These are phyloP conservation scores for Martiniozyma abietophila DNA, from an alignment of 805 yeast genomes.

Conservation along the genomic window DNA sequence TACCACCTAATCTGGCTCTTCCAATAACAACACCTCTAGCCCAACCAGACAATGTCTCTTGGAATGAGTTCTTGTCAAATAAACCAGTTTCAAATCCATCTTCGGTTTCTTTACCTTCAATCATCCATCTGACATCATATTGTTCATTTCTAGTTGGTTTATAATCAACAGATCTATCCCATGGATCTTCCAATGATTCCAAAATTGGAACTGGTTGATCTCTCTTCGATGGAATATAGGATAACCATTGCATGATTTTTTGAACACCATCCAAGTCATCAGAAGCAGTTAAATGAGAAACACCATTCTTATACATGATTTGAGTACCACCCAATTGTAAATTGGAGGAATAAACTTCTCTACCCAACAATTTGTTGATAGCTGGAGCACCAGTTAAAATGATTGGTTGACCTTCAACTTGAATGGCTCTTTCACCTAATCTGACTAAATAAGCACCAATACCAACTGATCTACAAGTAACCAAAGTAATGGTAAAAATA, in stretches of 20 bases:
- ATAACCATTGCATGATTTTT: constrained; percentile 90
- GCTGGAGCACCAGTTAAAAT: constrained; percentile 99
- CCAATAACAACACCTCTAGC: constrained; percentile 98
- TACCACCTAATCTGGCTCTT: constrained; percentile 97
- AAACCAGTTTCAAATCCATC: constrained; percentile 79
- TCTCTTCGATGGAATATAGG: constrained; percentile 87
- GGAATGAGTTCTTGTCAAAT: constrained; percentile 89
- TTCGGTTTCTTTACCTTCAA: constrained; percentile 69
- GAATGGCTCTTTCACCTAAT: constrained; percentile 97
- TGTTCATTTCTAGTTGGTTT: constrained; percentile 62
- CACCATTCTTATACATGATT: constrained; percentile 98
- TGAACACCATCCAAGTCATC: constrained; percentile 96
- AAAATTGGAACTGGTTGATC: constrained; percentile 85
- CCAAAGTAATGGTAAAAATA: constrained; percentile 94
- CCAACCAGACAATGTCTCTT: constrained; percentile 96
- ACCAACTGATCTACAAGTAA: constrained; percentile 99
- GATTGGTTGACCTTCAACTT: constrained; percentile 97
- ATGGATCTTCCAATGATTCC: constrained; percentile 60
- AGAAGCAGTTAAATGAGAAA: constrained; percentile 92
- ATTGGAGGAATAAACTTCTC: constrained; percentile 95
- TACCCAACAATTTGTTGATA: constrained; percentile 89
- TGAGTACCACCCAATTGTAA: constrained; percentile 98
- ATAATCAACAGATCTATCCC: constrained; percentile 92
- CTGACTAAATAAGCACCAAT: constrained; percentile 98
- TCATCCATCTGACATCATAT: constrained; percentile 92